Percentiles rank a stretch among this genome's conserved stretches.
Conservation (phyloP, 768 basidiomycete genomes). For the Leccinellum luteum region DNA sequence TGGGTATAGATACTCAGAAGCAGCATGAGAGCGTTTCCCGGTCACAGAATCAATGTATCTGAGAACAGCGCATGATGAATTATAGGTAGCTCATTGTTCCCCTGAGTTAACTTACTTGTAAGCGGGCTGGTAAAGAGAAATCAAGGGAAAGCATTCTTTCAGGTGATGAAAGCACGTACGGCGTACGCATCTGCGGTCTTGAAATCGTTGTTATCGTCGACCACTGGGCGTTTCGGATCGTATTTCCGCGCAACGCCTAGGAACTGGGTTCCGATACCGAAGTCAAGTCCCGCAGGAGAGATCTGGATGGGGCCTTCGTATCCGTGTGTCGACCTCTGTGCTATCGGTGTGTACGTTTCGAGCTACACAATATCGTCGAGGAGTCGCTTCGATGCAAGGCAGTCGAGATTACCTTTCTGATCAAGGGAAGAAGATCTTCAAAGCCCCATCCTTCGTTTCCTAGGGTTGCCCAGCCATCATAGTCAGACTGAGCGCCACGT, state of each 20-base stretch:
- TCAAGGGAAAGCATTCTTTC: neutral
- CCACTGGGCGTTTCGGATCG: slow-evolving; percentile 43
- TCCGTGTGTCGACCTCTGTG: slow-evolving; percentile 37
- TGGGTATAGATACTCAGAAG: slow-evolving; percentile 2
- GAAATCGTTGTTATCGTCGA: slow-evolving; percentile 50
- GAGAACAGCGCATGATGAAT: neutral
- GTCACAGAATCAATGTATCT: slow-evolving; percentile 3
- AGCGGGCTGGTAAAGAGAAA: slow-evolving; percentile 7
- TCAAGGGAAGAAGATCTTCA: slow-evolving; percentile 51
- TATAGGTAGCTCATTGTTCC: neutral
- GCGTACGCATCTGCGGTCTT: slow-evolving; percentile 23
- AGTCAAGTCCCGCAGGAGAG: slow-evolving; percentile 8
- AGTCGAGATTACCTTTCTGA: slow-evolving; percentile 47
- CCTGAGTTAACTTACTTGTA: slow-evolving; percentile 15
- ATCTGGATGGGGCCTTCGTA: slow-evolving; percentile 32
- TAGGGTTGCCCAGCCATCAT: slow-evolving; percentile 54
- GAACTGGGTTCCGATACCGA: slow-evolving; percentile 39
- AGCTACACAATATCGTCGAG: slow-evolving; percentile 44
- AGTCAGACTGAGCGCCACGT: slow-evolving; percentile 60
- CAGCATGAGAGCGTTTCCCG: slow-evolving; percentile 4
- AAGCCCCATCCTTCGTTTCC: slow-evolving; percentile 63
- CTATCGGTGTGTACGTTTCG: slow-evolving; percentile 33
- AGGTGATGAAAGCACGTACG: slow-evolving; percentile 11
- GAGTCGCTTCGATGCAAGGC: slow-evolving; percentile 11
- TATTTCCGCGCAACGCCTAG: slow-evolving; percentile 44